Base-by-base conservation (phyloP, 2,329 filamentous ascomycete genomes). In the Shiraia bambusicola region DNA sequence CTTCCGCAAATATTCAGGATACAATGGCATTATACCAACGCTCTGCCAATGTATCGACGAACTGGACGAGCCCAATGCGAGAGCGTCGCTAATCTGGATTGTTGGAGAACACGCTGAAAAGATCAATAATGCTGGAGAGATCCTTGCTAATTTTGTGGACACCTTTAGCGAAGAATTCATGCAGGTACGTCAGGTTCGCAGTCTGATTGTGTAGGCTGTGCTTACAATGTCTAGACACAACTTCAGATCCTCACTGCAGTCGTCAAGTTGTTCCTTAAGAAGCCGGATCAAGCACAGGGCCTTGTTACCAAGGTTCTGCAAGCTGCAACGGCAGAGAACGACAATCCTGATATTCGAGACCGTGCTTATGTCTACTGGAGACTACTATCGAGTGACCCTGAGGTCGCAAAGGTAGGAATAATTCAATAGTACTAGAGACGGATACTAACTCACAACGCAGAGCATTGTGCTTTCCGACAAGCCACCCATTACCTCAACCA, bases 81-180 rank as follows among this genome's bases (percentile, higher is more conserved):
- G 93, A 61, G 91, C 87, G 2, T 87, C 92, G 15, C 75, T 98
- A 45, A 97, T 98, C 61, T 98, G 93, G 93, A 97, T 98, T 55
- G 92, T 98, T 5, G 93, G 93, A 56, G 93, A 98, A 69, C 98
- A 98, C 66, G 93, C 93, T 1, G 93, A 98, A 75, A 98, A 98
- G 77, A 98, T 98, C 63, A 95, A 82, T 73, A 97, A 98, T 59
- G 93, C 93, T n/a, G 90, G 91, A 51, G 89, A 97, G 56, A 97
- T 98, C 49, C 72, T 98, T 45, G 79, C 83, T 37, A 84, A 87
- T 13, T 98, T 98, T 63, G 92, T 96, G 10, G 93, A 97, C 41
- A 86, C 84, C 1, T 97, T 98, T 68, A 87, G 87, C 67, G 93
- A 97, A 66, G 93, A 98, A 69, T 97, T 96, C 65, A 93, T 91